Evolutionary conservation across 2,329 filamentous ascomycete species (phyloP).

Genomic region (Diplocarpon rosae): DNA sequence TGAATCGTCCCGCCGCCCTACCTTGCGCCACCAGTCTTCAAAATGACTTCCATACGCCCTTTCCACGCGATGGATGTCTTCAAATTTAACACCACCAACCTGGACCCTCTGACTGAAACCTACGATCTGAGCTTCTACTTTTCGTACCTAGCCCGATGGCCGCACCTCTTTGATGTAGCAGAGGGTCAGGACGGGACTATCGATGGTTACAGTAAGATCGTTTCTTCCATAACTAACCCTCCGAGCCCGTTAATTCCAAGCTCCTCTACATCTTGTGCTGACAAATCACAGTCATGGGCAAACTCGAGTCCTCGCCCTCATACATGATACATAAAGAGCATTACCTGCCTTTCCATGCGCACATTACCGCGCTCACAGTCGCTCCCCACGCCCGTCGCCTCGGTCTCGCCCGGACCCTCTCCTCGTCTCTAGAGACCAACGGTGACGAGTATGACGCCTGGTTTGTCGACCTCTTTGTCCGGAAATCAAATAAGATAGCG

Average conservation of each 20-base stretch:
- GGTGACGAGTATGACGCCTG: conserved; percentile 76
- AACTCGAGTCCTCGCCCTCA: conserved; percentile 78
- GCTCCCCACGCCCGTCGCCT: conserved; percentile 75
- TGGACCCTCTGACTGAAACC: conserved; percentile 94
- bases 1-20: too few species aligned
- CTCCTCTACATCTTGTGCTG: too few species aligned
- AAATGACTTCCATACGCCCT: conserved; percentile 75
- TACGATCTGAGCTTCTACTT: conserved; percentile 95
- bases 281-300: conserved; percentile 69
- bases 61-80: conserved; percentile 80
- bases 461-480: conserved; percentile 93
- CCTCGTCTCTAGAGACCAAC: conserved; percentile 67
- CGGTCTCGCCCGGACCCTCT: conserved; percentile 77
- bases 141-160: conserved; percentile 93
- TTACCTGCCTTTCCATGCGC: conserved; percentile 98
- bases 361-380: conserved; percentile 92
- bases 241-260: too few species aligned
- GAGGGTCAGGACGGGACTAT: conserved; percentile 81
- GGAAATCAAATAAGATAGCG: conserved; percentile 77
- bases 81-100: conserved; percentile 85
- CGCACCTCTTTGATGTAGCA: conserved; percentile 83
- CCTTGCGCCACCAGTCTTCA: background rate
- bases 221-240: background rate
- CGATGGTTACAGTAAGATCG: conserved; percentile 74
- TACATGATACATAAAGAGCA: conserved; percentile 67